Evolutionary conservation across 192 early-diverging fungal genomes (phyloP).

Genomic region (Coemansia sp.): DNA sequence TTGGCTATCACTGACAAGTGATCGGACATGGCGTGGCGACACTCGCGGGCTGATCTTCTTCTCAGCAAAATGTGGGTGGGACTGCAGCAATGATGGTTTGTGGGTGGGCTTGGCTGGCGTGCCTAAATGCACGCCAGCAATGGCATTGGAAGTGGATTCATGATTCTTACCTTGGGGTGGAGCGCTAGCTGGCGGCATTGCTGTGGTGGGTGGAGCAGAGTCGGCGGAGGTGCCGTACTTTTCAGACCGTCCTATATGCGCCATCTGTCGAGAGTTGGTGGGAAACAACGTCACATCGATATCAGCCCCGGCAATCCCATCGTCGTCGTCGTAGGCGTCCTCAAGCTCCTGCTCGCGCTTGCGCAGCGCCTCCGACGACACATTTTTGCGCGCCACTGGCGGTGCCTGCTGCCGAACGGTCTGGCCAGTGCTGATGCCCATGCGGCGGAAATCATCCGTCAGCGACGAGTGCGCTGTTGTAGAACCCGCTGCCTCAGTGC

Average conservation of each 20-base stretch:
- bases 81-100: background rate
- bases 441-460: constrained; percentile 23
- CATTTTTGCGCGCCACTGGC: constrained; percentile 20
- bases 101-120: background rate
- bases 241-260: constrained; percentile 34
- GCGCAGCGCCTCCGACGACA: constrained; percentile 24
- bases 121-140: background rate
- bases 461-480: constrained; percentile 3
- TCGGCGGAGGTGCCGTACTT: constrained; percentile 20
- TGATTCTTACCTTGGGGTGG: constrained; percentile 38
- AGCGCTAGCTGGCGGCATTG: background rate
- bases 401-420: constrained; percentile 4
- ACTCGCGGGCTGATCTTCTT: background rate
- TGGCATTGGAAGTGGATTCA: background rate
- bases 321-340: constrained; percentile 43
- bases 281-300: constrained; percentile 43
- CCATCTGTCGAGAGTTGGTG: constrained; percentile 25
- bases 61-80: background rate
- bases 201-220: constrained; percentile 8
- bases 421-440: constrained; percentile 18
- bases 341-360: constrained; percentile 41
- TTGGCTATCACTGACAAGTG: background rate
- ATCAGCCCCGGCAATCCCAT: constrained; percentile 30
- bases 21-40: background rate
- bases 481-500: constrained; percentile 4